Conservation (phyloP, 768 basidiomycete genomes). For the Ephemerocybe angulata region DNA sequence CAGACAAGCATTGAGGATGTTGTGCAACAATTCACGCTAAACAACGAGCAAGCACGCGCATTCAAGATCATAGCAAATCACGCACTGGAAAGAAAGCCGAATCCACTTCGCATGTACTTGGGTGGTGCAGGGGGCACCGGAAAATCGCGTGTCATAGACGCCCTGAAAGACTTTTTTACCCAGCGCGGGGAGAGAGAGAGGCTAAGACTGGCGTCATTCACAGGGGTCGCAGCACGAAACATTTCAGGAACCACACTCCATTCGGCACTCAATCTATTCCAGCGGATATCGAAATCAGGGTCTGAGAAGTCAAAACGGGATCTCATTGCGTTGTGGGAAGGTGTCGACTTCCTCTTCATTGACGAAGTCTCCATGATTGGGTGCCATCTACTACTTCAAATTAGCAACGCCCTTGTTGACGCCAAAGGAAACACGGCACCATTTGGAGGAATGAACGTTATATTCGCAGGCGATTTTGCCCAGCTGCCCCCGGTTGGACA, state of each 20-base stretch:
- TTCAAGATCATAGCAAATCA: too few species aligned
- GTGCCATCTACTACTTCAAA: conserved; percentile 24
- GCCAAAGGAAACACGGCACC: conserved; percentile 26
- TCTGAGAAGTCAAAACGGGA: conserved; percentile 3
- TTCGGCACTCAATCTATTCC: conserved; percentile 23
- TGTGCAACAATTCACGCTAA: conserved; percentile 34
- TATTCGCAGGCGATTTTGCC: conserved; percentile 42
- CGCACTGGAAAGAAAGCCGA: too few species aligned
- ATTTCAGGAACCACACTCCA: conserved; percentile 40
- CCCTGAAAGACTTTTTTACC: conserved; percentile 29
- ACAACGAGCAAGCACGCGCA: conserved; percentile 9
- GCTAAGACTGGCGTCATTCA: conserved; percentile 30
- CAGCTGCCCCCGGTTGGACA: conserved; percentile 37
- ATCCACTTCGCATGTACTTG: conserved; percentile 31
- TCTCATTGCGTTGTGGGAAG: conserved; percentile 31
- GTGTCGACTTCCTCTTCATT: conserved; percentile 36
- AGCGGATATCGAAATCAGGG: not conserved
- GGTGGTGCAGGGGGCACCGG: conserved; percentile 41
- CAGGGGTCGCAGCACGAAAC: conserved; percentile 38
- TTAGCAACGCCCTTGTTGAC: conserved; percentile 28
- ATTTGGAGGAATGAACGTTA: conserved; percentile 39
- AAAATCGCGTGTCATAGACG: conserved; percentile 37
- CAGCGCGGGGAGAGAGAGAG: conserved; percentile 15
- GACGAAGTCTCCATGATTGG: conserved; percentile 42
- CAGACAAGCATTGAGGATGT: too few species aligned